Base-by-base conservation (phyloP, 1,139 yeast genomes). In the Geotrichum fermentans region DNA sequence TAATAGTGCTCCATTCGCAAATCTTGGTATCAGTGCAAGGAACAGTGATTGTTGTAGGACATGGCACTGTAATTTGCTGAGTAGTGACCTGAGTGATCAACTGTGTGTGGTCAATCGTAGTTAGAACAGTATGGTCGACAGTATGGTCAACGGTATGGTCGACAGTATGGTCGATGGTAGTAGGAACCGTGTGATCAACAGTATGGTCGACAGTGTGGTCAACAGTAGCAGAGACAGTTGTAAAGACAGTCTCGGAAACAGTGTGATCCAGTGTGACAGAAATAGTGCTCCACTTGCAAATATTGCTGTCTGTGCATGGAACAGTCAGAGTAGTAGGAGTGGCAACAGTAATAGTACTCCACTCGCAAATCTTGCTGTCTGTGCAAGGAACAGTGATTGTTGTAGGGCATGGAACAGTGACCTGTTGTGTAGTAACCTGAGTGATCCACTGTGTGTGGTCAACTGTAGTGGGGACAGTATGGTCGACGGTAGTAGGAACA, bases 311-410 rank as follows among this genome's bases (percentile, higher is more conserved):
- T 6, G 30, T 38, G 41, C 41, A 38, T 13, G 41, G 41, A 38
- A 38, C 32, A 22, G 41, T 38, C 20, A 38, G 17, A 14, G 41
- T 38, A 24, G 41, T 38, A 18, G 41, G 47, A 2, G 7, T 11
- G 16, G 36, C 16, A 17, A 44, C 43, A 13, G 47, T 44, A 28
- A 44, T 24, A 30, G 39, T 33, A 14, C 32, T 33, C 24, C 16
- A 36, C 28, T 35, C 11, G 29, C 47, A 43, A n/a, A 35, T 20
- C 4, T 33, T 34, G 24, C 34, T 13, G 28, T 43, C 47, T 7
- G 47, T 43, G 26, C 47, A 43, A 22, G 47, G 47, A 26, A 43
- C 47, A 28, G 47, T 43, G 13, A 35, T 4, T 7, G 47, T 43
- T 6, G 47, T 43, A 17, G 47, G 41, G 28, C 21, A 13, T 14